Percentiles rank a stretch among this genome's conserved stretches.
These are phyloP conservation scores for Sisymbrium altissimum DNA, from an alignment of 345 rosid genomes.

Conservation along the genomic window DNA sequence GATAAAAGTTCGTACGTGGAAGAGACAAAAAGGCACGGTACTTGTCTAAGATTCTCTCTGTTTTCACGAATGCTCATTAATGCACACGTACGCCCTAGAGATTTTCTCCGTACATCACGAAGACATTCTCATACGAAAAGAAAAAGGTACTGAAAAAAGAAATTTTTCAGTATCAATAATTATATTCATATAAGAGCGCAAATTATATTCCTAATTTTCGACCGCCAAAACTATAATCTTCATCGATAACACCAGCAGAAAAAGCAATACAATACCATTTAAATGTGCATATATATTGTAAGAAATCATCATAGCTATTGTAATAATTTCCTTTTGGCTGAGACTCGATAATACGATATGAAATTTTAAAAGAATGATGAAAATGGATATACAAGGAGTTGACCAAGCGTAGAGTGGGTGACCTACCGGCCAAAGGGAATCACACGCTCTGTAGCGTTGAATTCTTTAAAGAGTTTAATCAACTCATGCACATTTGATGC, in stretches of 20 bases:
- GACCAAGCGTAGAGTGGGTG: slow-evolving; percentile 90
- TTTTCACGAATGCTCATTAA: neutral
- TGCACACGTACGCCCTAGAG: slow-evolving; percentile 11
- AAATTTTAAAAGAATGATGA: neutral
- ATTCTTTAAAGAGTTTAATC: slow-evolving; percentile 64
- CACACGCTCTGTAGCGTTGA: slow-evolving; percentile 94
- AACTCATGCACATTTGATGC: slow-evolving; percentile 79
- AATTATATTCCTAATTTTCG: neutral
- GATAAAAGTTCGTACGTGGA: neutral
- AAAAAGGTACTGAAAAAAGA: neutral
- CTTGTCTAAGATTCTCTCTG: neutral
- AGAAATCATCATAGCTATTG: no score
- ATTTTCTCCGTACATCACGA: slow-evolving; percentile 15
- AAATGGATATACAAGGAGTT: slow-evolving; percentile 30
- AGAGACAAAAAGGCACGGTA: neutral
- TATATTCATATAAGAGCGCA: neutral
- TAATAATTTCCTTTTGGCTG: neutral
- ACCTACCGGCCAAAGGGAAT: slow-evolving; percentile 70
- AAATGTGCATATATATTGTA: neutral
- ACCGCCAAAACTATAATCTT: neutral
- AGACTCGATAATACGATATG: neutral
- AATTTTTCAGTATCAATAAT: neutral
- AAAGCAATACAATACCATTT: neutral
- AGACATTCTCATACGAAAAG: neutral
- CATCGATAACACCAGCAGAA: neutral